These are phyloP conservation scores for Rhododendron mucronatum DNA, from an alignment of 148 eudicot genomes.

Conservation along the genomic window DNA sequence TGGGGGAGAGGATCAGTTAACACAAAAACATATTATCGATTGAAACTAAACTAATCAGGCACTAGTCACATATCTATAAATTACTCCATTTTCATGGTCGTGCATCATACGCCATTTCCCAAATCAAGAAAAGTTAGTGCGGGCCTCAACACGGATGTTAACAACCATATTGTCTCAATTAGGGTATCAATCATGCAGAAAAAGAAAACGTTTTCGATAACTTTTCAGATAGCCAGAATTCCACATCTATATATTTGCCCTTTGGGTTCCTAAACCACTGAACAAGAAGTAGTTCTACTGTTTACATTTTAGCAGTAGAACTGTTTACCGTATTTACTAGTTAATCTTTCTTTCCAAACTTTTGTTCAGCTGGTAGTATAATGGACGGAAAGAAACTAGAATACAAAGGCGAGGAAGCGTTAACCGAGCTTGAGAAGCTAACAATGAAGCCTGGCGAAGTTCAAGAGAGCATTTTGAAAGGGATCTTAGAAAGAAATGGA, in stretches of 20 bases:
- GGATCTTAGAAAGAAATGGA: slow-evolving; percentile 44
- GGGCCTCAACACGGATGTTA: slow-evolving; percentile 15
- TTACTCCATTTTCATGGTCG: not conserved
- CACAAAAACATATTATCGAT: not conserved
- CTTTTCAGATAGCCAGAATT: not conserved
- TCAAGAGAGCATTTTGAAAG: slow-evolving; percentile 49
- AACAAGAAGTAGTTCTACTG: not conserved
- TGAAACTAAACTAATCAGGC: not conserved
- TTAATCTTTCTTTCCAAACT: not conserved
- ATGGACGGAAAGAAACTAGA: slow-evolving; percentile 74
- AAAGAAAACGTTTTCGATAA: not conserved
- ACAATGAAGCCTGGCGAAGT: slow-evolving; percentile 50
- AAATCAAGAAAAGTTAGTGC: slow-evolving; percentile 7
- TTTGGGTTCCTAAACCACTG: slow-evolving; percentile 9
- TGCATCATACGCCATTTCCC: not conserved
- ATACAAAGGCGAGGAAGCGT: slow-evolving; percentile 68
- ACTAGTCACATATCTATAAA: not conserved
- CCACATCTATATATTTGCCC: slow-evolving; percentile 16
- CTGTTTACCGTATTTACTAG: not conserved
- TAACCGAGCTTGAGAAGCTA: slow-evolving; percentile 54
- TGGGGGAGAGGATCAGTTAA: not conserved
- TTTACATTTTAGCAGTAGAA: not conserved
- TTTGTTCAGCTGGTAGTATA: not conserved
- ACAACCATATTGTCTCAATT: slow-evolving; percentile 11
- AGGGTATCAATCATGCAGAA: slow-evolving; percentile 10